Conservation (phyloP, 2,329 filamentous ascomycete genomes). For the Aspergillus fijiensis region DNA sequence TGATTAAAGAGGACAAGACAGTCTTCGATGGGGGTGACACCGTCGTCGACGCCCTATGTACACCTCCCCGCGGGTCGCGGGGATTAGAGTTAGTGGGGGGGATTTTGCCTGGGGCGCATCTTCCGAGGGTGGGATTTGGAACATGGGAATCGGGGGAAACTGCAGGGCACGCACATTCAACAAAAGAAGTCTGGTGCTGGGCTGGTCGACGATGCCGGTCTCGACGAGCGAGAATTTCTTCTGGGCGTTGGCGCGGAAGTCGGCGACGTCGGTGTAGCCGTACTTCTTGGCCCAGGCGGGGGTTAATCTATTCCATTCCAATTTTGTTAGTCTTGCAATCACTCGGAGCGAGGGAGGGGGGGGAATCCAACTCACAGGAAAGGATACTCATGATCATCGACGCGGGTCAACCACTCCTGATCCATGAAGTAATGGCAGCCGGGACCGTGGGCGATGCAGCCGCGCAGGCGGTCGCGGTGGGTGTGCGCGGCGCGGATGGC, state of each 20-base stretch:
- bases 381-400: conserved; percentile 67
- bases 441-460: conserved; percentile 62
- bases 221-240: conserved; percentile 64
- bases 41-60: conserved; percentile 59
- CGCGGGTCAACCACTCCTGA: conserved; percentile 59
- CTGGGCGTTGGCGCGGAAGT: conserved; percentile 56
- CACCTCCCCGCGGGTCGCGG: too few species aligned
- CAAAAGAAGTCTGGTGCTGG: conserved; percentile 58
- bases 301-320: conserved; percentile 22
- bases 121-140: too few species aligned
- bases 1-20: conserved; percentile 64
- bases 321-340: too few species aligned
- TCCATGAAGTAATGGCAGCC: conserved; percentile 63
- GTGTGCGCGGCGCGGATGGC: conserved; percentile 67
- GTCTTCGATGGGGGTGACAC: conserved; percentile 68
- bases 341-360: background rate
- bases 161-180: conserved; percentile 52
- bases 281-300: conserved; percentile 62
- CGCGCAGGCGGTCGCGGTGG: conserved; percentile 56
- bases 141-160: background rate
- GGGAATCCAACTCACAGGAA: conserved; percentile 46
- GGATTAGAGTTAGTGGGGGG: too few species aligned
- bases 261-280: conserved; percentile 58
- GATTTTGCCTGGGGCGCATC: background rate
- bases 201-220: conserved; percentile 56